These are phyloP conservation scores for Coemansia biformis DNA, from an alignment of 192 early-diverging fungal genomes.

Conservation along the genomic window DNA sequence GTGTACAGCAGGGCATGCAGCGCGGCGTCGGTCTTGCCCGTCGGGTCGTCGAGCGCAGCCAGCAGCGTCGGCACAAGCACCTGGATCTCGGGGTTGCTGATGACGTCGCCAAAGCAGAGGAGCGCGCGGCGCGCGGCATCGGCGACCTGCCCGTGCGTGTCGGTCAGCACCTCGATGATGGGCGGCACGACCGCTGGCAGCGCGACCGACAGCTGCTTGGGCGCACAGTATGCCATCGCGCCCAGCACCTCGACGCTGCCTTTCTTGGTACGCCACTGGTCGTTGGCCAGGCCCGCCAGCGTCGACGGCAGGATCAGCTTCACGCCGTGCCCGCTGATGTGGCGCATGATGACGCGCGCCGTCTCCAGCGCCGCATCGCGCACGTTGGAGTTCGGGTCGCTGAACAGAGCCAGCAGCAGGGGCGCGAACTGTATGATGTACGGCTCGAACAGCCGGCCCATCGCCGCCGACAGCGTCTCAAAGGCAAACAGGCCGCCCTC, in stretches of 20 bases:
- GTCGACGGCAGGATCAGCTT: slow-evolving; percentile 91
- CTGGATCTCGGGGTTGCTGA: slow-evolving; percentile 98
- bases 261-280: slow-evolving; percentile 96
- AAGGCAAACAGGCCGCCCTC: slow-evolving; percentile 94
- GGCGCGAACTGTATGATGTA: slow-evolving; percentile 94
- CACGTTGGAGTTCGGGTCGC: slow-evolving; percentile 76
- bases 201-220: slow-evolving; percentile 86
- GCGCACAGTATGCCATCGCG: slow-evolving; percentile 92
- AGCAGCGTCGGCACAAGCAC: slow-evolving; percentile 80
- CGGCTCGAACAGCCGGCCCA: slow-evolving; percentile 94
- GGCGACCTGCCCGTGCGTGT: slow-evolving; percentile 89
- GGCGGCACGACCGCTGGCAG: slow-evolving; percentile 89
- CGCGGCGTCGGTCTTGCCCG: slow-evolving; percentile 75
- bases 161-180: slow-evolving; percentile 85
- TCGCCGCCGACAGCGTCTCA: slow-evolving; percentile 75
- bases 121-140: slow-evolving; percentile 80
- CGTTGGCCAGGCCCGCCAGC: slow-evolving; percentile 78
- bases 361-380: slow-evolving; percentile 89
- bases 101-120: slow-evolving; percentile 86
- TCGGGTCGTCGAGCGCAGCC: slow-evolving; percentile 83
- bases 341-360: slow-evolving; percentile 87
- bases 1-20: slow-evolving; percentile 84
- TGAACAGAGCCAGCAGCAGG: slow-evolving; percentile 77
- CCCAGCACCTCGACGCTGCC: slow-evolving; percentile 91
- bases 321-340: slow-evolving; percentile 92